Evolutionary conservation across 2,329 filamentous ascomycete genomes (phyloP).

Genomic region (Aspergillus terreus): DNA sequence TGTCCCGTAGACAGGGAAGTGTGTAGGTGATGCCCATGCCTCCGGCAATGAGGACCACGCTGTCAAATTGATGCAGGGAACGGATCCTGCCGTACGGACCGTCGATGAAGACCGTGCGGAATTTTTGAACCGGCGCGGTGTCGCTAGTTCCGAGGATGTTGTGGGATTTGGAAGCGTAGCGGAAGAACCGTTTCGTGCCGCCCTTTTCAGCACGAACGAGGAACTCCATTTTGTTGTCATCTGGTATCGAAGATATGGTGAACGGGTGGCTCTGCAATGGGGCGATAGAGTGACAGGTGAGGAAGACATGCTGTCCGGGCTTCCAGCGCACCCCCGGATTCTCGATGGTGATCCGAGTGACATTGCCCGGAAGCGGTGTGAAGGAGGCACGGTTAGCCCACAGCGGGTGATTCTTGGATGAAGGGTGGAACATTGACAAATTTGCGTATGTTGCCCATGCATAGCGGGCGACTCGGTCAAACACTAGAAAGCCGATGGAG

Average conservation of each 20-base stretch:
- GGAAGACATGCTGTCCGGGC: slow-evolving; percentile 61
- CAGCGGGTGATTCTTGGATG: slow-evolving; percentile 16
- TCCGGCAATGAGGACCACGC: slow-evolving; percentile 56
- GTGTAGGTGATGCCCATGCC: slow-evolving; percentile 59
- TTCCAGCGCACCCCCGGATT: slow-evolving; percentile 56
- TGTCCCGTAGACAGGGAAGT: slow-evolving; percentile 53
- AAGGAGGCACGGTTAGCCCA: slow-evolving; percentile 45
- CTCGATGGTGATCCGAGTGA: slow-evolving; percentile 55
- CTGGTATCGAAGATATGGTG: slow-evolving; percentile 56
- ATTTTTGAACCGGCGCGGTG: slow-evolving; percentile 7
- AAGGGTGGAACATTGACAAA: slow-evolving; percentile 38
- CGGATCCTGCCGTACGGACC: slow-evolving; percentile 53
- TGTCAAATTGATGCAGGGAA: slow-evolving; percentile 58
- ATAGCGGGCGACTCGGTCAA: slow-evolving; percentile 42
- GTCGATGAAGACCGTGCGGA: slow-evolving; percentile 47
- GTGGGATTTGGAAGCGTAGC: slow-evolving; percentile 45
- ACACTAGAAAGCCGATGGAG: slow-evolving; percentile 43
- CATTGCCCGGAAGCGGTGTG: slow-evolving; percentile 50
- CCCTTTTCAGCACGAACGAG: slow-evolving; percentile 53
- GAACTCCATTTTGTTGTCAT: slow-evolving; percentile 55
- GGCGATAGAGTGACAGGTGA: slow-evolving; percentile 54
- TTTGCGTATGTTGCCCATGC: slow-evolving; percentile 38
- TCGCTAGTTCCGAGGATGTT: slow-evolving; percentile 18
- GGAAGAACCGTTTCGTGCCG: slow-evolving; percentile 50
- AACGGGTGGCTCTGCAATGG: slow-evolving; percentile 63